Base-by-base conservation (phyloP, 2,329 filamentous ascomycete species). In the Trichoderma atrobrunneum region DNA sequence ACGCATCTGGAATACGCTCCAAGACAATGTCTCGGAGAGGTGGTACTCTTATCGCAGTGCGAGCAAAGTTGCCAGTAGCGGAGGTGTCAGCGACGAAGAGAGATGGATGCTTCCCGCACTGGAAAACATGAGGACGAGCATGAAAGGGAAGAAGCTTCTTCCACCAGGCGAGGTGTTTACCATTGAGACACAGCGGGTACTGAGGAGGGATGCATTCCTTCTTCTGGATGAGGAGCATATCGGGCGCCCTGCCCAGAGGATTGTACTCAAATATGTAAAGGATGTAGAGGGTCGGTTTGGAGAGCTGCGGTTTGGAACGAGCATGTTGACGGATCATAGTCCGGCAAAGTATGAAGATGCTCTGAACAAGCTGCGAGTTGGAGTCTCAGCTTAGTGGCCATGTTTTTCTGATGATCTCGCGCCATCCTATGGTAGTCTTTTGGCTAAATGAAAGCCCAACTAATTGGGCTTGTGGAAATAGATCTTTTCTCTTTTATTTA, bases 91-190 rank as follows among this genome's bases (percentile, higher is more conserved):
- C 10, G 88, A 90, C n/a, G 89, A 91, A 60, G 84, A 88, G 54
- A 48, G 69, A 34, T 94, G 92, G 92, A 89, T 90, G 0, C 89
- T 89, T 78, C 87, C 90, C 0, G 88, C 91, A 1, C 84, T 94
- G 7, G 89, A 90, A 76, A 87, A 87, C 0, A 81, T 95, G 18
- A 86, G 92, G 3, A 88, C 87, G 3, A 89, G 86, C 75, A 93
- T 94, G 90, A 85, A 88, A 73, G 90, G 87, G 66, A 84, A 87
- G 36, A 94, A 94, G 77, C 84, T 95, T 3, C 82, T 93, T 61
- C 92, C 92, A 1, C 92, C 92, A 0, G 92, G 92, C 1, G 92
- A 95, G 78, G 90, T 94, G 0, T 94, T 94, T 77, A 84, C 90
- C 2, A 86, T 94, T 3, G 91, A 93, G 81, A 91, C 87, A 28